Evolutionary conservation across 306 rosid genomes (phyloP).

Genomic region (Pyrus bretschneideri): DNA sequence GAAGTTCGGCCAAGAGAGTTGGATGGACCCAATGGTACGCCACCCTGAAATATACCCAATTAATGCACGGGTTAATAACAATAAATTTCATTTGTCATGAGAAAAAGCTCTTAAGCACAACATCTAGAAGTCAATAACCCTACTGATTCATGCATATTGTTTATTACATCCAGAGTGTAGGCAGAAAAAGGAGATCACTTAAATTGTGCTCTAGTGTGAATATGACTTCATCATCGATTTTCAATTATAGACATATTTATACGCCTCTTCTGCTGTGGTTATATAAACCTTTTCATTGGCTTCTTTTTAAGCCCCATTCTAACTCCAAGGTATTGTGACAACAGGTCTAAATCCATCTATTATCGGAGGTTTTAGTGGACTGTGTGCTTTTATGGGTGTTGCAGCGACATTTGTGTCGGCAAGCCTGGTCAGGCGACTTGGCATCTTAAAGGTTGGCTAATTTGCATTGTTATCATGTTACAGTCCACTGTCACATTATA

Average conservation of each 20-base stretch:
- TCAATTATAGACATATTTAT: too few species aligned
- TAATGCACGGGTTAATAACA: neutral
- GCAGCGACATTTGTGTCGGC: constrained; percentile 93
- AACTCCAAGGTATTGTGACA: neutral
- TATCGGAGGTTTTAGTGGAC: constrained; percentile 85
- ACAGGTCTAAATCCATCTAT: constrained; percentile 82
- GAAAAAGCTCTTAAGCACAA: neutral
- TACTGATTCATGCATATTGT: neutral
- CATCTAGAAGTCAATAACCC: neutral
- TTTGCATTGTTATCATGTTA: constrained; percentile 7
- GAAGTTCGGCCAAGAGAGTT: neutral
- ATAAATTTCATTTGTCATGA: neutral
- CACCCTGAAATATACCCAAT: neutral
- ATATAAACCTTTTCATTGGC: neutral
- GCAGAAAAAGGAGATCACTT: neutral
- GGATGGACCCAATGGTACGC: too few species aligned
- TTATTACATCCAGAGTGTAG: neutral
- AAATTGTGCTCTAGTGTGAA: neutral
- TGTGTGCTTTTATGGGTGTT: constrained; percentile 93
- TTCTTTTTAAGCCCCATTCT: neutral
- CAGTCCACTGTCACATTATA: constrained; percentile 4
- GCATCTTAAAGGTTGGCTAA: constrained; percentile 70
- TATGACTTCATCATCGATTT: neutral
- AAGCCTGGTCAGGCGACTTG: constrained; percentile 64
- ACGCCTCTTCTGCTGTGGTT: neutral